Conservation (phyloP, 2,329 filamentous ascomycete species). For the Fusarium illudens region DNA sequence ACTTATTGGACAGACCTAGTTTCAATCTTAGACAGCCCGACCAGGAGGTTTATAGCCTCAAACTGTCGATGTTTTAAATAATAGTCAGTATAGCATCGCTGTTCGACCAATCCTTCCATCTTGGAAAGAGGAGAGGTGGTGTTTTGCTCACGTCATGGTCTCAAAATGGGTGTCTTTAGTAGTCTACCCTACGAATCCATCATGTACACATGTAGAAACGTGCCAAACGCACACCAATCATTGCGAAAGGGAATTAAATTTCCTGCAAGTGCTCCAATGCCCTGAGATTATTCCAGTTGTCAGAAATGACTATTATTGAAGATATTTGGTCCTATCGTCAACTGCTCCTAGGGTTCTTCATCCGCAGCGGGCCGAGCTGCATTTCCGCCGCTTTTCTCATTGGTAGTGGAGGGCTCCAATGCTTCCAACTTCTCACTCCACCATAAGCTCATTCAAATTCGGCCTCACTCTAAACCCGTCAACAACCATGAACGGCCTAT, state of each 20-base stretch:
- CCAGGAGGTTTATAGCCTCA: neutral
- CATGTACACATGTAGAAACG: neutral
- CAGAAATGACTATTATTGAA: neutral
- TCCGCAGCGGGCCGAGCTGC: neutral
- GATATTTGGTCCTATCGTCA: neutral
- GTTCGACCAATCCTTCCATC: neutral
- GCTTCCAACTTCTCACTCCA: neutral
- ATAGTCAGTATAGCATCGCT: neutral
- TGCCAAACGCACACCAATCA: neutral
- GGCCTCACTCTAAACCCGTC: neutral
- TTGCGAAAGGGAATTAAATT: neutral
- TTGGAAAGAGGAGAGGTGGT: neutral
- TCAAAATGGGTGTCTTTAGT: neutral
- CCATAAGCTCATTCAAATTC: neutral
- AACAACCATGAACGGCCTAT: slow-evolving; percentile 1
- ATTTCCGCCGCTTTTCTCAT: neutral
- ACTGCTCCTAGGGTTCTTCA: neutral
- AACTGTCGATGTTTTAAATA: too few species aligned
- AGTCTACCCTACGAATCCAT: neutral
- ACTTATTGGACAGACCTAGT: neutral
- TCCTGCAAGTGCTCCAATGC: neutral
- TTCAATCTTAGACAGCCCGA: neutral
- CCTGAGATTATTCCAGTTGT: neutral
- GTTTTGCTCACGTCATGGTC: neutral
- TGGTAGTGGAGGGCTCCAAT: neutral